phyloP scores from a whole-genome alignment of 352 stramenopile species.

The Phytopythium vexans region DNA sequence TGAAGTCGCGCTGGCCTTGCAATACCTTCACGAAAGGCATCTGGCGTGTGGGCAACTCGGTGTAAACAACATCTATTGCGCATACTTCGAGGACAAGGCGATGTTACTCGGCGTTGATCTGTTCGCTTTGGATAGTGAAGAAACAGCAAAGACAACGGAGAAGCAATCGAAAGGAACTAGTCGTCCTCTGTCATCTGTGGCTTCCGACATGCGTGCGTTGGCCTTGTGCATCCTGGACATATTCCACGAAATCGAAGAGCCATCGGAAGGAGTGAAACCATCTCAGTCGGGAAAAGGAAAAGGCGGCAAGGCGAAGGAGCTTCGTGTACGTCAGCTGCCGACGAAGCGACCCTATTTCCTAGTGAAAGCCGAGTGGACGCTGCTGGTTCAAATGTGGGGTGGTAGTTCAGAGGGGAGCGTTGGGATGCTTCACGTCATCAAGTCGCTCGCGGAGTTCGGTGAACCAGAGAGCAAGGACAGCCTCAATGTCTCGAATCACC shows the following conservation, averaged over 20 bases:
- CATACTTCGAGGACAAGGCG: not conserved
- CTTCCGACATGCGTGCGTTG: no score
- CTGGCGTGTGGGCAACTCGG: not conserved
- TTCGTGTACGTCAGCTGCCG: no score
- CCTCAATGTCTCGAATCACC: not conserved
- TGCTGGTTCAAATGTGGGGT: not conserved
- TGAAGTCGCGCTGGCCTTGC: not conserved
- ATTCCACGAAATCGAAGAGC: no score
- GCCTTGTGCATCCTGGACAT: no score
- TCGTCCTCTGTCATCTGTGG: not conserved
- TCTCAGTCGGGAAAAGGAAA: no score
- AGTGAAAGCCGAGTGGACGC: not conserved
- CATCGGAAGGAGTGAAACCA: no score
- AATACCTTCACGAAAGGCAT: not conserved
- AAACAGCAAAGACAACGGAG: not conserved
- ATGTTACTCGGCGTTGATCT: not conserved
- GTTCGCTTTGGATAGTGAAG: no score
- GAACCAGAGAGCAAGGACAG: not conserved
- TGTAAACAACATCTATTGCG: not conserved
- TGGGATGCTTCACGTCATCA: constrained; percentile 1
- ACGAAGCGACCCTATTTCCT: not conserved
- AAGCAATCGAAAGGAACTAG: not conserved
- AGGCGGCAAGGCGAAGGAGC: no score
- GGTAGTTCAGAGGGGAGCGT: not conserved
- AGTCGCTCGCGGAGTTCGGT: not conserved